Evolutionary conservation across 805 yeast species (phyloP), one percentile per base, ranked within the genome.

Genomic region (Candida ovalis): DNA sequence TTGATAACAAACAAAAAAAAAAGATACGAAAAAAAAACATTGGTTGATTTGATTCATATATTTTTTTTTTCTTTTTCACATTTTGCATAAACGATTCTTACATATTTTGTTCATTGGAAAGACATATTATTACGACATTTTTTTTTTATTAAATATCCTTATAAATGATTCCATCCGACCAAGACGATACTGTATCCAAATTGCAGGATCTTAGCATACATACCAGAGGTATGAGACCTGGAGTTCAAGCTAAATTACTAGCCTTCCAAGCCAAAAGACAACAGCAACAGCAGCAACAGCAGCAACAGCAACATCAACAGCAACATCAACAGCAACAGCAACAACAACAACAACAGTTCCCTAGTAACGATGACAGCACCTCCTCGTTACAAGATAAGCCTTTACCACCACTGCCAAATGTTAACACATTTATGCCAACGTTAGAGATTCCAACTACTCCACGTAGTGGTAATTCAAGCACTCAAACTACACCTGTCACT

Each of bases 261-360:
- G 96, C 96, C 0, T 87, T 91, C 58, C 97, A 90, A 65, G 89
- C 88, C 54, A 82, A 85, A 60, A 77, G 97, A 56, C 82, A 81
- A 49, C 68, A 62, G 50, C 68, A 62, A 44, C 62, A 61, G 46
- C 58, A 51, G 38, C 55, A 45, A 30, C 54, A 48, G 23, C 49
- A 43, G 35, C 50, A 45, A 28, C 42, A 47, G 23, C 53, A 48
- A 36, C 12, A 18, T 7, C 37, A 33, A 17, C 37, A 41, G 9
- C 37, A 19, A 22, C 8, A 15, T 19, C 12, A 27, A 27, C 42
- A 39, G 4, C 32, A 39, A 25, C 32, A n/a, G 4, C 21, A 48
- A 43, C 17, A 19, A 25, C 47, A 46, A 12, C n/a, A 12, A 12
- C 35, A 30, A 30, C 35, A 30, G 12, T 12, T 13, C 9, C n/a